A percentile compares a stretch with the other conserved stretches of the same genome.
Evolutionary conservation across 108 stramenopile species (phyloP).

Genomic region (Skeletonema marinoi): DNA sequence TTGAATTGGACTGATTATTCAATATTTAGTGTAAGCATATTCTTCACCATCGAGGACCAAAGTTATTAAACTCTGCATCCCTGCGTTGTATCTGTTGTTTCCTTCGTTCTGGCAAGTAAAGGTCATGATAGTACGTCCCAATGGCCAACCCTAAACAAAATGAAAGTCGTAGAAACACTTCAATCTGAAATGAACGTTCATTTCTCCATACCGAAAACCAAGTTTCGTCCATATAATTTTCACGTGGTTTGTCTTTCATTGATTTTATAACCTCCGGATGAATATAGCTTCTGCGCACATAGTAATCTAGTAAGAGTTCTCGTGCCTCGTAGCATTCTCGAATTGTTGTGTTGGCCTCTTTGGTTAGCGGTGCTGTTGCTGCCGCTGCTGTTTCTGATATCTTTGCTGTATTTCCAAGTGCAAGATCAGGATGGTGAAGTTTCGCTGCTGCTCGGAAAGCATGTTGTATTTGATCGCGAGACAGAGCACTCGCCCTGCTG

Average conservation of each 20-base stretch:
- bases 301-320: slow-evolving; percentile 18
- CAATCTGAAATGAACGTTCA: slow-evolving; percentile 20
- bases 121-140: slow-evolving; percentile 20
- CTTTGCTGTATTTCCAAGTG: background rate
- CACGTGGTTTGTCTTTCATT: slow-evolving; percentile 6
- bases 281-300: slow-evolving; percentile 1
- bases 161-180: slow-evolving; percentile 19
- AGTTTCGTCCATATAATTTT: slow-evolving; percentile 9
- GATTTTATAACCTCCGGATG: slow-evolving; percentile 12
- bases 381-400: slow-evolving; percentile 1
- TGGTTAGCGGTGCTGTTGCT: background rate
- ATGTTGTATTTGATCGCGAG: slow-evolving; percentile 17
- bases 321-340: slow-evolving; percentile 24
- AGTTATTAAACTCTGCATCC: slow-evolving; percentile 2
- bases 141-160: slow-evolving; percentile 15
- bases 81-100: slow-evolving; percentile 15
- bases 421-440: slow-evolving; percentile 21
- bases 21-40: background rate
- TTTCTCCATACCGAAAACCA: slow-evolving; percentile 19
- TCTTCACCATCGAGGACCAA: slow-evolving; percentile 11
- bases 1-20: background rate
- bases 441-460: slow-evolving; percentile 18
- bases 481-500: background rate
- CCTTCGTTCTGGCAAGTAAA: slow-evolving; percentile 12
- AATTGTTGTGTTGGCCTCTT: slow-evolving; percentile 5